Evolutionary conservation across 2,329 filamentous ascomycete genomes (phyloP).

Genomic region (Esteya vermicola): DNA sequence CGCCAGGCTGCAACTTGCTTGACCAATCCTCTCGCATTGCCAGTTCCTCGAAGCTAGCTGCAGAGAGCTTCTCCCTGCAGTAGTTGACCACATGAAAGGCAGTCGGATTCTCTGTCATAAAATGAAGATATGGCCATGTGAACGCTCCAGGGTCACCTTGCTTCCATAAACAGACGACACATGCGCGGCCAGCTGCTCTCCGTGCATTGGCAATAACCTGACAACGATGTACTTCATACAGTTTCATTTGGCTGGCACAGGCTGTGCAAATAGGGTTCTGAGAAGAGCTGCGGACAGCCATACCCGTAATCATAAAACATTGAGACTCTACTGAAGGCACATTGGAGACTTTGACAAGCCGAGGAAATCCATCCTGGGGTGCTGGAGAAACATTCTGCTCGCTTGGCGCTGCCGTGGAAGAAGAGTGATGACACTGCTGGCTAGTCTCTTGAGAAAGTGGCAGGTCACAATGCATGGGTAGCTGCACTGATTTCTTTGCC

Average conservation of each 20-base stretch:
- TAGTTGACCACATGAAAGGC: constrained; percentile 80
- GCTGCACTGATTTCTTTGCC: background rate
- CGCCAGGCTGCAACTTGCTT: constrained; percentile 56
- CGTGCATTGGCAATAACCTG: constrained; percentile 3
- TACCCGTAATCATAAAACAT: constrained; percentile 31
- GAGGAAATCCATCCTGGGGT: no score
- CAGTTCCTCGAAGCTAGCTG: constrained; percentile 63
- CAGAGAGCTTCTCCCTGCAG: constrained; percentile 58
- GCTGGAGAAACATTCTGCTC: no score
- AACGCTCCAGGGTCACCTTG: constrained; percentile 47
- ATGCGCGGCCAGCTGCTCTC: constrained; percentile 8
- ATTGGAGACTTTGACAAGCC: no score
- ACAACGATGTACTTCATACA: constrained; percentile 4
- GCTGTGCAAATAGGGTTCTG: constrained; percentile 23
- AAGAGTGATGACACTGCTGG: background rate
- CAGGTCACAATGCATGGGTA: background rate
- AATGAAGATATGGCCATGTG: constrained; percentile 73
- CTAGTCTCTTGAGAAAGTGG: background rate
- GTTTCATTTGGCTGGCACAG: constrained; percentile 21
- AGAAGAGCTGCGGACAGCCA: constrained; percentile 19
- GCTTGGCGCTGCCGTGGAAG: no score
- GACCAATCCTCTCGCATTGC: constrained; percentile 68
- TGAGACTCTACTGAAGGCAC: constrained; percentile 6
- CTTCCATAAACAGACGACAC: constrained; percentile 22
- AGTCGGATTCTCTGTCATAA: constrained; percentile 81